A percentile compares a stretch with the other conserved stretches of the same genome.
Conservation (phyloP, 352 stramenopile species). For the Pilasporangium apinafurcum region DNA sequence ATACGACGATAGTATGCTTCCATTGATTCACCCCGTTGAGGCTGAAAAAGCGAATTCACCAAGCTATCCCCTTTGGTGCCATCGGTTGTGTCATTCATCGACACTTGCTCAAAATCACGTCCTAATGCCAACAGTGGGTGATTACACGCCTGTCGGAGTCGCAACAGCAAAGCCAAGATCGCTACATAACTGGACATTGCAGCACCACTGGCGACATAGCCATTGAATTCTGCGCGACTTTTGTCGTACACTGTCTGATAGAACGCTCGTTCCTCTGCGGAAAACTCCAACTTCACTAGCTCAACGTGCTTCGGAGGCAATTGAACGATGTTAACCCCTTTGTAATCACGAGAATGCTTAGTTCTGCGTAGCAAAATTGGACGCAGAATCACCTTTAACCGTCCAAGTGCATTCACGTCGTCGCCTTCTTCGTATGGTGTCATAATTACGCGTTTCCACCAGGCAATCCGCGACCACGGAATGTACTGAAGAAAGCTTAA, state of each 20-base stretch:
- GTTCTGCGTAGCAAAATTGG: constrained; percentile 85
- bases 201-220: constrained; percentile 72
- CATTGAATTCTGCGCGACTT: constrained; percentile 86
- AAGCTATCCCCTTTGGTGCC: not conserved
- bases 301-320: constrained; percentile 72
- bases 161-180: constrained; percentile 85
- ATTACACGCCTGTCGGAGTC: constrained; percentile 87
- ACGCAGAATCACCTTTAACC: constrained; percentile 59
- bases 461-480: constrained; percentile 75
- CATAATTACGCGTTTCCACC: constrained; percentile 82
- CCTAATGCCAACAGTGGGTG: constrained; percentile 84
- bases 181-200: constrained; percentile 79
- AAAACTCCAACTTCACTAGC: constrained; percentile 64
- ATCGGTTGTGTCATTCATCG: not conserved
- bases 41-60: constrained; percentile 34
- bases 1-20: constrained; percentile 62
- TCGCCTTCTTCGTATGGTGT: constrained; percentile 73
- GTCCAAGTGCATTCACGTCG: constrained; percentile 41
- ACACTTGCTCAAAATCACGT: constrained; percentile 43
- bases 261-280: constrained; percentile 69
- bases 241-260: constrained; percentile 83
- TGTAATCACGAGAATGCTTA: constrained; percentile 60
- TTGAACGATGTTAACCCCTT: constrained; percentile 58
- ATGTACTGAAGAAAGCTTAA: constrained; percentile 82
- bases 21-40: constrained; percentile 37